phyloP scores from a whole-genome alignment of 2,329 filamentous ascomycete genomes.

The Botrytis aclada region DNA sequence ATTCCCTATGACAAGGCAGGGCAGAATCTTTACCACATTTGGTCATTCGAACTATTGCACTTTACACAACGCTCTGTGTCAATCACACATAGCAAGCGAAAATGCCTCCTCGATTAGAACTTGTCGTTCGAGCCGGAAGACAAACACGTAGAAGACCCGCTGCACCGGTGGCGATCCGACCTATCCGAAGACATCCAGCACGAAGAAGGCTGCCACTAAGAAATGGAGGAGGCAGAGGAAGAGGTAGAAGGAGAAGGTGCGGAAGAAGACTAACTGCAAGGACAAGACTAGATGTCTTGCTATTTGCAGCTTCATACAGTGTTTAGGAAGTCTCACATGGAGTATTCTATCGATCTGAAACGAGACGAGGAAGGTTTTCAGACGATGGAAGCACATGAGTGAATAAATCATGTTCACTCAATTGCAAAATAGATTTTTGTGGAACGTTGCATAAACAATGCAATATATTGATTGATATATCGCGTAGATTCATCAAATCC shows the following conservation, averaged over 20 bases:
- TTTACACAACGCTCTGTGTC: neutral
- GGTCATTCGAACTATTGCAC: neutral
- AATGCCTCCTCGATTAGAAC: conserved; percentile 4
- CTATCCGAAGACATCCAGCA: neutral
- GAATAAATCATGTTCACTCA: neutral
- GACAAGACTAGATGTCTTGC: neutral
- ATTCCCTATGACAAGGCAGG: neutral
- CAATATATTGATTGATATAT: neutral
- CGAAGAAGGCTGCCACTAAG: neutral
- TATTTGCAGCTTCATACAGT: conserved; percentile 9
- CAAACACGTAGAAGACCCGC: neutral
- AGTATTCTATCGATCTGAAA: neutral
- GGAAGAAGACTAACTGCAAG: conserved; percentile 3
- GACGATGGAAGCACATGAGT: neutral
- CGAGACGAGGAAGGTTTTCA: neutral
- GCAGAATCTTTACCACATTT: neutral
- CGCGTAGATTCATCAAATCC: neutral
- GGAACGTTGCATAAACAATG: neutral
- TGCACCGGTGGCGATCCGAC: neutral
- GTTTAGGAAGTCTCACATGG: neutral
- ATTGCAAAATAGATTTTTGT: neutral
- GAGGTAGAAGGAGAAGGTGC: neutral
- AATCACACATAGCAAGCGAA: neutral
- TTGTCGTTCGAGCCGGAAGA: neutral
- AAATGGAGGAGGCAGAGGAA: neutral